Percentiles rank a stretch among this genome's conserved stretches.
Conservation (phyloP, 2,329 filamentous ascomycete species). For the Sclerotinia sclerotiorum region DNA sequence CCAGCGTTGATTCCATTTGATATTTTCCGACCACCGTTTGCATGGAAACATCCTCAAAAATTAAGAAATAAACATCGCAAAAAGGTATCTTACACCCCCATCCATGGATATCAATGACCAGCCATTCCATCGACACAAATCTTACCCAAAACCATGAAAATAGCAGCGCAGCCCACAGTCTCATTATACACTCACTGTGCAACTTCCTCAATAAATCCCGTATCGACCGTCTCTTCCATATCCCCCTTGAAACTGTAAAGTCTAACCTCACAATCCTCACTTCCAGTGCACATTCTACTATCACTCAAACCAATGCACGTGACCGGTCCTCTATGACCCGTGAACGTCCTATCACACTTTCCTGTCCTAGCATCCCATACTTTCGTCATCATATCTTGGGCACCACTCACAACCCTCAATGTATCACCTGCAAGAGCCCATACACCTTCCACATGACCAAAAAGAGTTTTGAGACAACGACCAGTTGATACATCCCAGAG, state of each 20-base stretch:
- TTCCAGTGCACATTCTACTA: constrained; percentile 82
- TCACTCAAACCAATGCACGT: constrained; percentile 93
- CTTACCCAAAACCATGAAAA: not conserved
- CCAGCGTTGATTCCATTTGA: not conserved
- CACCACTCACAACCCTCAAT: constrained; percentile 81
- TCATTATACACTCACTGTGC: not conserved
- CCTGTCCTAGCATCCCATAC: constrained; percentile 92
- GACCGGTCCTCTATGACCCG: constrained; percentile 85
- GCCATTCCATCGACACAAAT: not conserved
- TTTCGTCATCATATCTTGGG: constrained; percentile 94
- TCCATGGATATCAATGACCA: constrained; percentile 2
- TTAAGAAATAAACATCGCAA: constrained; percentile 1
- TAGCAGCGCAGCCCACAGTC: not conserved
- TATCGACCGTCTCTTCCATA: constrained; percentile 11
- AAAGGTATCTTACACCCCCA: constrained; percentile 8
- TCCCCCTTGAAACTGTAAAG: constrained; percentile 67
- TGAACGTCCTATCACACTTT: constrained; percentile 88
- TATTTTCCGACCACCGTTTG: not conserved
- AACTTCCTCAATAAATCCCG: constrained; percentile 1
- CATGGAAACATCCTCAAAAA: not conserved
- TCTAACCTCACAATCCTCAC: constrained; percentile 88
- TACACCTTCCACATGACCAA: constrained; percentile 93
- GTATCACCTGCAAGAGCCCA: constrained; percentile 92
- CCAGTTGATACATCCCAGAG: constrained; percentile 87
- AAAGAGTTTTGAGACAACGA: constrained; percentile 85